A percentile compares a stretch with the other conserved stretches of the same genome.
These are phyloP conservation scores for Cyberlindnera japonica DNA, from an alignment of 805 yeast species.

Conservation along the genomic window DNA sequence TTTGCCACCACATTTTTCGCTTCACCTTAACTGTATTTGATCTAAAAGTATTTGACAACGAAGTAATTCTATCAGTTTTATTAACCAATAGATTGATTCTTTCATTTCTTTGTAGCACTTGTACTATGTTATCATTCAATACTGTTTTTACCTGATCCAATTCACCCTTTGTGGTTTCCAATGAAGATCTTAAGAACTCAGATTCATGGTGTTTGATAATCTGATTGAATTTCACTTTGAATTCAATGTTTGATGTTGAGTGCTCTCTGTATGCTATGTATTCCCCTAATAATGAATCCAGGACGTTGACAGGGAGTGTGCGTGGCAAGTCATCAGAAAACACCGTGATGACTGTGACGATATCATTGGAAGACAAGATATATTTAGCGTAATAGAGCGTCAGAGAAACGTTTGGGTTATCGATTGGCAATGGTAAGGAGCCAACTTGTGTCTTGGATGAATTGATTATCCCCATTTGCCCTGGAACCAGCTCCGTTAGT, in stretches of 20 bases:
- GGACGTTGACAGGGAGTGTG: slow-evolving; percentile 19
- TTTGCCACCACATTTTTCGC: slow-evolving; percentile 54
- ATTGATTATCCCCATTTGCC: slow-evolving; percentile 52
- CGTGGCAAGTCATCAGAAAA: slow-evolving; percentile 19
- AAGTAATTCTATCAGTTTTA: slow-evolving; percentile 56
- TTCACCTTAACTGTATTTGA: slow-evolving; percentile 48
- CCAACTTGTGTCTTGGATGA: slow-evolving; percentile 37
- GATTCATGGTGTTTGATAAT: slow-evolving; percentile 52
- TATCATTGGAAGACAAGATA: slow-evolving; percentile 22
- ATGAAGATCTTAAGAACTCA: slow-evolving; percentile 32
- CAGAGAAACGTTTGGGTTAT: slow-evolving; percentile 10
- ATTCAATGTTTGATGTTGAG: slow-evolving; percentile 36
- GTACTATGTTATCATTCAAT: slow-evolving; percentile 60
- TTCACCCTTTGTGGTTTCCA: slow-evolving; percentile 44
- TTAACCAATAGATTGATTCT: slow-evolving; percentile 52
- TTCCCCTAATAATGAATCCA: slow-evolving; percentile 38
- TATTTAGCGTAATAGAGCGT: slow-evolving; percentile 21
- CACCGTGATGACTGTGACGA: slow-evolving; percentile 23
- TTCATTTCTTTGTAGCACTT: slow-evolving; percentile 56
- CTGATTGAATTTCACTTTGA: slow-evolving; percentile 53
- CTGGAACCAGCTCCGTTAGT: slow-evolving; percentile 50
- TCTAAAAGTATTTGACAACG: slow-evolving; percentile 51
- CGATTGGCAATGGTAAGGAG: slow-evolving; percentile 15
- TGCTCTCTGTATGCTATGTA: slow-evolving; percentile 38
- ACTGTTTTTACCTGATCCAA: slow-evolving; percentile 52